Evolutionary conservation across 164 flowering plant genomes (phyloP), one percentile per base, ranked within the genome.

Genomic region (Nymphaea colorata): DNA sequence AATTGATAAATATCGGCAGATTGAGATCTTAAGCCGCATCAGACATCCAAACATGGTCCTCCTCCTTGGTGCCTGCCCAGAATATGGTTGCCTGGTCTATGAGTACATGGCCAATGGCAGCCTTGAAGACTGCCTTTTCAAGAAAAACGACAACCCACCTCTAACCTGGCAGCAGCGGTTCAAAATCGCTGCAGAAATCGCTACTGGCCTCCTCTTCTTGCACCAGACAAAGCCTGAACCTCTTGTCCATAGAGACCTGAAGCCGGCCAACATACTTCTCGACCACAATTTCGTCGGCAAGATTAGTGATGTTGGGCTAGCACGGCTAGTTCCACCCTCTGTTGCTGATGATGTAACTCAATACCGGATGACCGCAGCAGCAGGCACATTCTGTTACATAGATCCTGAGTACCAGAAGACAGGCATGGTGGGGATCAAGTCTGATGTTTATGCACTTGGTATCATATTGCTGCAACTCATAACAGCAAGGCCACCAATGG

Each of bases 191-290:
- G 85, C 87, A 7, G 91, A 87, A 67, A 85, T 87, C 0, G 88
- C 83, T 2, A 82, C 87, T 0, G 91, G 79, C 14, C 69, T 87
- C 4, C 75, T 85, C 64, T 87, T 87, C 72, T 85, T 87, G 41
- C 91, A 87, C 80, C 91, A 87, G 72, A 73, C 85, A 14, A 87
- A 87, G 66, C 91, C 91, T 7, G 91, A 87, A 71, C 91, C 91
- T 2, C 75, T 87, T 2, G 91, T 87, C 7, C 91, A 87, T 57
- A 81, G 91, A 14, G 91, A 87, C 69, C 81, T 87, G 0, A 87
- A 87, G 70, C 91, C 91, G 0, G 91, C 74, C 5, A 87, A 87
- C 73, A 87, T 87, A 67, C 71, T 87, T 53, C 83, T 87, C 1
- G 91, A 87, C 73, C 82, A 83, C 44, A 87, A 87, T 76, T 81